Base-by-base conservation (phyloP, 768 basidiomycete species). In the Leucocoprinus sp. region DNA sequence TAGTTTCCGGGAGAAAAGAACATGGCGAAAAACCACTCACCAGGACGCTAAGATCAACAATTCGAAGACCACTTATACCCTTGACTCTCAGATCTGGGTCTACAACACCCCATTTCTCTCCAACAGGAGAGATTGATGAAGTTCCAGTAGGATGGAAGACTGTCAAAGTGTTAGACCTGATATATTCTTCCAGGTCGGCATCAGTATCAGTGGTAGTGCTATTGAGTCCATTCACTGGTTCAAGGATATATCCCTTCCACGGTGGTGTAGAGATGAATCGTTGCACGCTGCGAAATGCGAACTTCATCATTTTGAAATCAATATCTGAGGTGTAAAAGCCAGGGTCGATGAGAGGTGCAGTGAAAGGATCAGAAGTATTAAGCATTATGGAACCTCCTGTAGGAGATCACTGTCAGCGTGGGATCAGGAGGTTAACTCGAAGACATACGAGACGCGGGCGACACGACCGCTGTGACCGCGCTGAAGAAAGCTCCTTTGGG, bases 261-360 rank as follows among this genome's bases (percentile, higher is more conserved):
- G 59, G 53, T 4, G 41, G 35, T 2, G 53, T 56, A n/a, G 41
- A 18, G 12, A 60, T 33, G 39, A 65, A 62, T 11, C 45, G 37
- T 26, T 54, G 50, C 0, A 52, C 57, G 28, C 52, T 51, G 38
- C 57, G 56, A 24, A 65, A 50, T 6, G 56, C 53, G 34, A 60
- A 57, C 2, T 59, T 51, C 48, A 65, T 42, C 0, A 55, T 54
- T 24, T 56, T 49, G 4, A 62, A 56, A 43, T 68, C 69, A 28
- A 64, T 60, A 1, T 48, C 37, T 6, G 60, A 59, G 23, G 44
- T 56, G 17, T 73, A 60, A 57, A 72, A 68, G 37, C 66, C 66
- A 3, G 75, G 72, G 52, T 81, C 65, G 54, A 81, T 75, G 22
- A 63, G 42, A 0, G 79, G 77, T 19, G 59, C 31, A 23, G 60